Conservation (phyloP, 1,139 yeast genomes). For the Saccharomyces hybrid region DNA sequence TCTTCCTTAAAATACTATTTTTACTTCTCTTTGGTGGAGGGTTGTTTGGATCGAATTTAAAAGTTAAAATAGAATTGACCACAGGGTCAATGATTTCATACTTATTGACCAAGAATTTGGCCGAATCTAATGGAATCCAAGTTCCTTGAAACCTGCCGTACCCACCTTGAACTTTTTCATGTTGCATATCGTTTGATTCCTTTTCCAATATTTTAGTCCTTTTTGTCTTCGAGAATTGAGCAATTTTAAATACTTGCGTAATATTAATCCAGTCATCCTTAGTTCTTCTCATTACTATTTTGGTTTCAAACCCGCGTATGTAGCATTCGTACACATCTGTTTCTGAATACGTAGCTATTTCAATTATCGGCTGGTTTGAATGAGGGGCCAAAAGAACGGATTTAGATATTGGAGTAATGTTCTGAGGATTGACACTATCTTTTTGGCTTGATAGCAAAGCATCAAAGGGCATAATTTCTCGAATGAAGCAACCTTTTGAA, state of each 20-base stretch:
- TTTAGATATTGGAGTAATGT: not conserved
- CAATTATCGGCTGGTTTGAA: constrained; percentile 23
- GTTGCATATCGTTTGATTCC: constrained; percentile 77
- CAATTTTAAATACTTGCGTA: constrained; percentile 81
- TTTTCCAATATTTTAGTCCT: constrained; percentile 78
- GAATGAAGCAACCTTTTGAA: not conserved
- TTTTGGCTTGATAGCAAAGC: not conserved
- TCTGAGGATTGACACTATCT: not conserved
- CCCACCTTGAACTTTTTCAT: constrained; percentile 93
- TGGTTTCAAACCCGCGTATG: constrained; percentile 28
- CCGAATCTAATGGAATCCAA: constrained; percentile 66
- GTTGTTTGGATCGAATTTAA: constrained; percentile 43
- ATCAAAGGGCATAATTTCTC: not conserved
- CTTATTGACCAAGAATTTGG: constrained; percentile 45
- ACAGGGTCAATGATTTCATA: constrained; percentile 49
- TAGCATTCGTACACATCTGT: constrained; percentile 55
- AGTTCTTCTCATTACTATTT: constrained; percentile 58
- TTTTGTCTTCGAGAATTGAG: constrained; percentile 78
- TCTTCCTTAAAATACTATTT: constrained; percentile 27
- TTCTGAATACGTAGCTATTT: constrained; percentile 32
- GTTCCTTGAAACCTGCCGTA: constrained; percentile 94
- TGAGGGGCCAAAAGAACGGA: constrained; percentile 4
- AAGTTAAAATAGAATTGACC: constrained; percentile 45
- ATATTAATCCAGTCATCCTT: constrained; percentile 84
- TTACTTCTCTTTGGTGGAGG: constrained; percentile 45